Evolutionary conservation across 108 stramenopile species (phyloP).

Genomic region (Skeletonema menzelii): DNA sequence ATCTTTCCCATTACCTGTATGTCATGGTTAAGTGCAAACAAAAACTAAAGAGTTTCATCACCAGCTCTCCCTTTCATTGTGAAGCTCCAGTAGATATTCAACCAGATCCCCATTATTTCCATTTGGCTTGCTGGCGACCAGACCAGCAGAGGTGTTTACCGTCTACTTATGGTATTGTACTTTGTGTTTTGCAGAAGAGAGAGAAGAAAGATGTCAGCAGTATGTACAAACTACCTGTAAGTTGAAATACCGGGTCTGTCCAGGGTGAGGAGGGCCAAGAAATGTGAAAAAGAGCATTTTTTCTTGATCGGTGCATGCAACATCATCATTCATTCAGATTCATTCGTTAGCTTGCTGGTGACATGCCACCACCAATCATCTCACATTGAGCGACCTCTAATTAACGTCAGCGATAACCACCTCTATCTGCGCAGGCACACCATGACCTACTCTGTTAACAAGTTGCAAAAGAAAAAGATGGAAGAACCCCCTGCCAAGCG

Average conservation of each 20-base stretch:
- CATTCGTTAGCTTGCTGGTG: too few species aligned
- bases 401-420: background rate
- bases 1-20: too few species aligned
- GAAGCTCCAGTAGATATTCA: too few species aligned
- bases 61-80: too few species aligned
- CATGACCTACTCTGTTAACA: constrained; percentile 3
- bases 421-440: background rate
- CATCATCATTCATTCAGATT: too few species aligned
- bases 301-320: background rate
- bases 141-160: too few species aligned
- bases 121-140: too few species aligned
- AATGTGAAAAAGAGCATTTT: background rate
- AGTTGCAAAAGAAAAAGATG: background rate
- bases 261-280: background rate
- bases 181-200: background rate
- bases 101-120: too few species aligned
- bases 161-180: too few species aligned
- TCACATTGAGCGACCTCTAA: background rate
- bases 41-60: too few species aligned
- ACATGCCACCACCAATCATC: background rate
- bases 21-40: too few species aligned
- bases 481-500: constrained; percentile 40
- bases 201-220: background rate
- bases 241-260: background rate
- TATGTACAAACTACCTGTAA: background rate